Evolutionary conservation across 176 grass and related monocot genomes (phyloP).

Genomic region (Oryza officinalis): DNA sequence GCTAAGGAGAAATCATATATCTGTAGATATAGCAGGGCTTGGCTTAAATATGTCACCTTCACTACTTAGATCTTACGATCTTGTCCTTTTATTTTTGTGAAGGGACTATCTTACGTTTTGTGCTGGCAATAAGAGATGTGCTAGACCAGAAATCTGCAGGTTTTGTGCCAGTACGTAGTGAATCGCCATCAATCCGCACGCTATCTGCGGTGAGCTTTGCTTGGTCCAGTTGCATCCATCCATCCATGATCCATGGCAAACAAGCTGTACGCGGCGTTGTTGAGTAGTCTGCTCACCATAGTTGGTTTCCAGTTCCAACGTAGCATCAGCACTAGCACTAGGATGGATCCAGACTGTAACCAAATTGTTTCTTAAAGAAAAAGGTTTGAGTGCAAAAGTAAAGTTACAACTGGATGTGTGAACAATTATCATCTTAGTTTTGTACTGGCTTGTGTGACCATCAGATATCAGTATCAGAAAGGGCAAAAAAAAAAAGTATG

Average conservation of each 20-base stretch:
- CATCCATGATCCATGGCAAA: neutral
- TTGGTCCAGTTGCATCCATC: neutral
- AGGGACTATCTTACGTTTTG: neutral
- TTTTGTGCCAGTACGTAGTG: neutral
- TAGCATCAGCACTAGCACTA: neutral
- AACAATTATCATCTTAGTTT: neutral
- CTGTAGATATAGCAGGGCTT: neutral
- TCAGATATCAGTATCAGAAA: neutral
- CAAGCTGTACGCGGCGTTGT: neutral
- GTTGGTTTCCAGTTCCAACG: conserved; percentile 3
- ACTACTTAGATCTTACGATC: no score
- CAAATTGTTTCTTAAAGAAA: neutral
- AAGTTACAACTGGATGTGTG: neutral
- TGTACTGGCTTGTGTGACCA: neutral
- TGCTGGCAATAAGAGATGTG: neutral
- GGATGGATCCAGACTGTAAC: neutral
- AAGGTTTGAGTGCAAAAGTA: neutral
- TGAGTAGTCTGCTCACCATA: neutral
- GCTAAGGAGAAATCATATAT: no score
- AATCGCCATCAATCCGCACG: neutral
- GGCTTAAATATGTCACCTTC: neutral
- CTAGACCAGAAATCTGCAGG: neutral
- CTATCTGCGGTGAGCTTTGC: neutral
- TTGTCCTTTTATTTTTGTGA: neutral
- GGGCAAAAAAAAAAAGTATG: neutral